Base-by-base conservation (phyloP, 2,329 filamentous ascomycete genomes). In the Clathrospora elynae region DNA sequence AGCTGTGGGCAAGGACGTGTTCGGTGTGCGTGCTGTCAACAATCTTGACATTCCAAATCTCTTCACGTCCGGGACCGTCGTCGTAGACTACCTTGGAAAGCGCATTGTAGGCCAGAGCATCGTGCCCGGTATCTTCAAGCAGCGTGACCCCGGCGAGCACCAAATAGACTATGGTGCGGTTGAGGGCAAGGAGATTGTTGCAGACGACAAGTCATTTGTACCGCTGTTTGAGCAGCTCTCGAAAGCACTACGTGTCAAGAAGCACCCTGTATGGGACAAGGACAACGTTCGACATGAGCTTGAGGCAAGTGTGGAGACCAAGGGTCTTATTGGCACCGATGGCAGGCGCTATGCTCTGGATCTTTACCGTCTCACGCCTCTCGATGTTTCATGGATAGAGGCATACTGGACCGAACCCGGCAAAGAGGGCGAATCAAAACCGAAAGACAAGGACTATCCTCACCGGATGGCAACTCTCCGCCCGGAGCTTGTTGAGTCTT, bases 131-230 rank as follows among this genome's bases (percentile, higher is more conserved):
- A 99, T 99, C 64, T 99, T 99, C 81, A 97, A 96, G 77, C 93
- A 97, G 75, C 85, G 92, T 23, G 93, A 97, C 64, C 90, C 91
- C 19, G 93, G 91, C 37, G 93, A 99, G 81, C 93, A 96, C 73
- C 93, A 97, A 72, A 97, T 99, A 59, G 93, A 99, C 70, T 99
- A 99, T 65, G 93, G 93, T 66, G 93, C 92, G 55, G 93, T 97
- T 20, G 93, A 99, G 68, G 93, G 95, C 55, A 96, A 95, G 73
- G 93, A 99, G 56, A 82, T 95, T 17, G 89, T 99, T 36, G 91
- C 93, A 1, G 87, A 89, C 9, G 90, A 97, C 64, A 86, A 95
- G 66, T 84, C 85, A 13, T 99, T 99, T 61, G 83, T 84, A 1
- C 76, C 86, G 18, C 80, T 89, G 7, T 99, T 99, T 62, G 84